Evolutionary conservation across 805 yeast species (phyloP).

Genomic region (Metschnikowia gelsemii): DNA sequence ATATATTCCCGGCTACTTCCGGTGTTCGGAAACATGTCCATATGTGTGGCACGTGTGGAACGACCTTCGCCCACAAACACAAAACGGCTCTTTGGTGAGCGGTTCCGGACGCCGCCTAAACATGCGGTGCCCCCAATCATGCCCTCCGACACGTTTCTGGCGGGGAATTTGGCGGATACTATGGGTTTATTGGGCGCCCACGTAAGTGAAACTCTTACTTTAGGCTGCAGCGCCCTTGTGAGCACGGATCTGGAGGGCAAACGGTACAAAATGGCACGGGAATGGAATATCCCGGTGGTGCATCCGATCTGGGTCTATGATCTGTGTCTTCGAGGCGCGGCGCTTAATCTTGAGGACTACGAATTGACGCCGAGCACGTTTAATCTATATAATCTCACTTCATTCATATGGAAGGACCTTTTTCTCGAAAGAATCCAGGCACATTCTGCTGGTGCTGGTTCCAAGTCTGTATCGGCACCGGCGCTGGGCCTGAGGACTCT

Average conservation of each 20-base stretch:
- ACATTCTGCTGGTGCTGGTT: background rate
- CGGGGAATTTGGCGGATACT: slow-evolving; percentile 31
- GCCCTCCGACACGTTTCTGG: slow-evolving; percentile 21
- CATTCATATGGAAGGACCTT: slow-evolving; percentile 39
- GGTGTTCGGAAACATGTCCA: slow-evolving; percentile 44
- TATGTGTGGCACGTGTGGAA: slow-evolving; percentile 46
- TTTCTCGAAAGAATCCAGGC: slow-evolving; percentile 8
- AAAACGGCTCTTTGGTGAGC: slow-evolving; percentile 20
- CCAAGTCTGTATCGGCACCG: background rate
- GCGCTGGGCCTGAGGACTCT: background rate
- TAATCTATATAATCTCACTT: slow-evolving; percentile 26
- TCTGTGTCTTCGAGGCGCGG: slow-evolving; percentile 44
- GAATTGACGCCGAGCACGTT: slow-evolving; percentile 23
- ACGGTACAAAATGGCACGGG: slow-evolving; percentile 50
- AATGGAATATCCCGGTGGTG: slow-evolving; percentile 52
- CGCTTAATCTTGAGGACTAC: slow-evolving; percentile 42
- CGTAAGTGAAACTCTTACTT: slow-evolving; percentile 50
- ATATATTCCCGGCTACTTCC: slow-evolving; percentile 33
- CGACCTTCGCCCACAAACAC: slow-evolving; percentile 16
- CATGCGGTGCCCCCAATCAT: slow-evolving; percentile 11
- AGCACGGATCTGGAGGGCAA: slow-evolving; percentile 53
- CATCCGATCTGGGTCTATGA: slow-evolving; percentile 54
- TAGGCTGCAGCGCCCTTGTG: slow-evolving; percentile 44
- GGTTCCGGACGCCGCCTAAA: slow-evolving; percentile 24
- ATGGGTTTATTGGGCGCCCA: slow-evolving; percentile 50